A percentile compares a stretch with the other conserved stretches of the same genome.
These are phyloP conservation scores for Pigoraptor vietnamica DNA, from an alignment of 78 protist species.

Conservation along the genomic window DNA sequence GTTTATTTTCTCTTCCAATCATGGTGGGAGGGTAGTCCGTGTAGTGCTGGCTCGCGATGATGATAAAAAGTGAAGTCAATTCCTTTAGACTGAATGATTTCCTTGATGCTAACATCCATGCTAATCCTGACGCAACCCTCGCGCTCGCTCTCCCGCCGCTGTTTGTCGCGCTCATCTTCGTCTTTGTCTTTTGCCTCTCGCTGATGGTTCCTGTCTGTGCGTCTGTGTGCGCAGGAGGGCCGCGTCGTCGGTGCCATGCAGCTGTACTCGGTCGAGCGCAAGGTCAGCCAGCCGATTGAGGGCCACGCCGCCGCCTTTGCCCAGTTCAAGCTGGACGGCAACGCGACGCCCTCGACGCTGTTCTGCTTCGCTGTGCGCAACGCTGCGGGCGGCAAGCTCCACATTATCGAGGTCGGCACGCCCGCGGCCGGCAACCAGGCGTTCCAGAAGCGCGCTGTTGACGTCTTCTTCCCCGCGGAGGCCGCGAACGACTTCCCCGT, in stretches of 20 bases:
- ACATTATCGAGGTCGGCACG: constrained; percentile 68
- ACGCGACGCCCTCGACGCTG: constrained; percentile 57
- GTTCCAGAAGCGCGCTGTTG: constrained; percentile 66
- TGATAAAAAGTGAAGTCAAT: background rate
- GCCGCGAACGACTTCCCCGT: constrained; percentile 96
- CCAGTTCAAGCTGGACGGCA: constrained; percentile 59
- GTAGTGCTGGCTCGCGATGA: background rate
- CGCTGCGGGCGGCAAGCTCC: constrained; percentile 67
- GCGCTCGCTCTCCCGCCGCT: constrained; percentile 6
- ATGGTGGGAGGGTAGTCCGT: background rate
- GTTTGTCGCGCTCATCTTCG: no score
- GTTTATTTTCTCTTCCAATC: no score
- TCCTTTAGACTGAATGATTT: background rate
- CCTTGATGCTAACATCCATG: background rate
- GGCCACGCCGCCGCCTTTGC: constrained; percentile 93
- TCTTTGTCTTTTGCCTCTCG: background rate
- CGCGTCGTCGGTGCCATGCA: constrained; percentile 88
- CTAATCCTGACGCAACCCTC: background rate
- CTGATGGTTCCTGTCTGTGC: background rate
- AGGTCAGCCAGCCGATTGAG: constrained; percentile 81
- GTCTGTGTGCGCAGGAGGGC: background rate
- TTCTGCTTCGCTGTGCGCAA: constrained; percentile 73
- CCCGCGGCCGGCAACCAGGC: constrained; percentile 55
- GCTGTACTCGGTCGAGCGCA: constrained; percentile 86
- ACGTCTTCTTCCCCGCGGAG: constrained; percentile 85